phyloP scores from a whole-genome alignment of 768 basidiomycete genomes.

The Imleria badia region DNA sequence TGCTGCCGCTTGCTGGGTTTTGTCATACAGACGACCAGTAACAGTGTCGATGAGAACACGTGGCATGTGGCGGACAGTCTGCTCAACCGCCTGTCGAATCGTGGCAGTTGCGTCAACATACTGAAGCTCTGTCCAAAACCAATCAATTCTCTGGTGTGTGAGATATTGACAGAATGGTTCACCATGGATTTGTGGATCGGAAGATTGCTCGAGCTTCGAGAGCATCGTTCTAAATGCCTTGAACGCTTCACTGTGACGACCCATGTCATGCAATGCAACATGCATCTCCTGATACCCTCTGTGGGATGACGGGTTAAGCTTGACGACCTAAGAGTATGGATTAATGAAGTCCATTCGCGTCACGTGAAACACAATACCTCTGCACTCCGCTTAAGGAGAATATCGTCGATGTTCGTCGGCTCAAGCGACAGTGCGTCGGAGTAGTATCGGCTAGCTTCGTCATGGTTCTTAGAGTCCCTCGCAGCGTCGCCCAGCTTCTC shows the following conservation, averaged over 20 bases:
- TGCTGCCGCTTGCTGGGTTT: not conserved
- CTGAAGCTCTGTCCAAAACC: not conserved
- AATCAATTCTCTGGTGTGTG: not conserved
- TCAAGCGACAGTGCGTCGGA: not conserved
- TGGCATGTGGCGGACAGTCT: not conserved
- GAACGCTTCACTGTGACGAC: not conserved
- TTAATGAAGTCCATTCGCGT: no score
- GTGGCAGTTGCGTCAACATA: not conserved
- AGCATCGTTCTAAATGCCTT: not conserved
- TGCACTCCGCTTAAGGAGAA: constrained; percentile 4
- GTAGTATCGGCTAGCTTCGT: not conserved
- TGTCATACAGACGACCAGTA: not conserved
- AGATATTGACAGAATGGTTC: not conserved
- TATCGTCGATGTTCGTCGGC: not conserved
- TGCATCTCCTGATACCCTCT: no score
- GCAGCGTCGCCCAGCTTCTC: not conserved
- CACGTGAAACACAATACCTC: not conserved
- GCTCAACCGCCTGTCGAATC: not conserved
- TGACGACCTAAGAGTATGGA: not conserved
- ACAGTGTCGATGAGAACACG: not conserved
- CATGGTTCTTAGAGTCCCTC: not conserved
- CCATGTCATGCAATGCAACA: not conserved
- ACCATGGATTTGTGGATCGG: not conserved
- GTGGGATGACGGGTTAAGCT: not conserved
- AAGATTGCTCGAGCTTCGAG: not conserved